Evolutionary conservation across 768 basidiomycete species (phyloP).

Genomic region (Tricholomella constricta): DNA sequence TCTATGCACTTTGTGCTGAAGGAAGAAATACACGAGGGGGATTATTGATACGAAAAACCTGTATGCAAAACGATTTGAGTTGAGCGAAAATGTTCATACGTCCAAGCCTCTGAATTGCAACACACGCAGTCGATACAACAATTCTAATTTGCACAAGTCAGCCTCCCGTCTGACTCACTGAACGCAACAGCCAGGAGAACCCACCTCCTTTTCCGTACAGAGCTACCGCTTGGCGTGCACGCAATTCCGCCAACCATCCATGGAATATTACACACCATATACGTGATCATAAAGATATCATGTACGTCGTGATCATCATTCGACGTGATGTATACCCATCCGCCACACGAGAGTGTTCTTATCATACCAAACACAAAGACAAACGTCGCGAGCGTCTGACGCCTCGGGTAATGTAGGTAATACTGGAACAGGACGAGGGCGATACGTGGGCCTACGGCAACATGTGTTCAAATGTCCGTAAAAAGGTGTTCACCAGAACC

Average conservation of each 20-base stretch:
- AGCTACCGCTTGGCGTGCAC: conserved; percentile 48
- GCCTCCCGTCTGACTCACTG: background rate
- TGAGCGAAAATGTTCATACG: background rate
- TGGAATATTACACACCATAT: conserved; percentile 81
- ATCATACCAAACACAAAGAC: conserved; percentile 65
- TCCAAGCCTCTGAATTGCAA: background rate
- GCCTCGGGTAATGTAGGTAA: conserved; percentile 48
- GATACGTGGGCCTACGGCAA: conserved; percentile 66
- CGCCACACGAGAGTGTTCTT: conserved; percentile 81
- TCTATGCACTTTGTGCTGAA: conserved; percentile 80
- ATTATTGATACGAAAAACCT: conserved; percentile 74
- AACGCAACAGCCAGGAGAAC: conserved; percentile 4
- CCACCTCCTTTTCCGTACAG: conserved; percentile 57
- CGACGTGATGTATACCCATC: conserved; percentile 92
- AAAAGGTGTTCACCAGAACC: background rate
- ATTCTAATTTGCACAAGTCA: conserved; percentile 38
- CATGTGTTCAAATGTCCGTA: background rate
- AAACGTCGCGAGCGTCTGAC: conserved; percentile 47
- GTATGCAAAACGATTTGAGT: background rate
- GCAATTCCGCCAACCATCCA: conserved; percentile 82
- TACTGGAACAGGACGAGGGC: conserved; percentile 66
- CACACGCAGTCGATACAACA: conserved; percentile 54
- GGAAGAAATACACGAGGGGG: conserved; percentile 81
- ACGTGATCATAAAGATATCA: conserved; percentile 86
- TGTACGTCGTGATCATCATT: conserved; percentile 82